Base-by-base conservation (phyloP, 108 stramenopile species). In the Ochromonas danica region DNA sequence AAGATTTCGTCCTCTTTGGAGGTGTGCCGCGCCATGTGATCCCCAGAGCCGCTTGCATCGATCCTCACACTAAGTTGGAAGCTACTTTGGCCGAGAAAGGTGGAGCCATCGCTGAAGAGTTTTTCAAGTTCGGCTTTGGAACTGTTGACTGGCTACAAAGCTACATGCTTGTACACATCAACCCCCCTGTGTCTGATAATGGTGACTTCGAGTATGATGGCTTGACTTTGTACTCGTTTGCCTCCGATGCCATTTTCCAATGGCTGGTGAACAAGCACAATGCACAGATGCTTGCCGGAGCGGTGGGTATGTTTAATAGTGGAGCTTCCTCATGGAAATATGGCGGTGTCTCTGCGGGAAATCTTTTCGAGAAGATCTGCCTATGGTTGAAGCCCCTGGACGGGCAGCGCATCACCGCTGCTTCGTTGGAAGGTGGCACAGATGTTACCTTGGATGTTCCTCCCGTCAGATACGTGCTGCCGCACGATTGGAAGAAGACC, bases 401-500 rank as follows among this genome's bases (percentile, higher is more conserved):
- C 22, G 51, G 51, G 17, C 10, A 10, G 51, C 51, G 51, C 51
- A 17, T 57, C 51, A 57, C 51, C 51, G 51, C 51, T 57, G 17
- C 22, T 10, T 57, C 51, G 51, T 22, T 57, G 17, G 22, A 22
- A 17, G 51, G 51, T 10, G 51, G 22, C 51, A 17, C 51, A 10
- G 10, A 57, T 57, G 51, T 22, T 10, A 22, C 10, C 17, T 57
- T 57, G 17, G 51, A 57, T 10, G 51, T 57, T 10, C 51, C 51
- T 10, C 51, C 51, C 10, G 51, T 57, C 17, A 10, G 51, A 57
- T 10, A 57, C 17, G 10, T 57, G 51, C 51, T 57, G 17, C 51
- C 51, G 22, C 51, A 57, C 51, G 51, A 57, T 22, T 57, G 51
- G 51, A 57, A 57, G 51, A 57, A 57, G 51, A 57, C 51, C 51